These are phyloP conservation scores for Blastomyces parvus DNA, from an alignment of 2,329 filamentous ascomycete species.

Conservation along the genomic window DNA sequence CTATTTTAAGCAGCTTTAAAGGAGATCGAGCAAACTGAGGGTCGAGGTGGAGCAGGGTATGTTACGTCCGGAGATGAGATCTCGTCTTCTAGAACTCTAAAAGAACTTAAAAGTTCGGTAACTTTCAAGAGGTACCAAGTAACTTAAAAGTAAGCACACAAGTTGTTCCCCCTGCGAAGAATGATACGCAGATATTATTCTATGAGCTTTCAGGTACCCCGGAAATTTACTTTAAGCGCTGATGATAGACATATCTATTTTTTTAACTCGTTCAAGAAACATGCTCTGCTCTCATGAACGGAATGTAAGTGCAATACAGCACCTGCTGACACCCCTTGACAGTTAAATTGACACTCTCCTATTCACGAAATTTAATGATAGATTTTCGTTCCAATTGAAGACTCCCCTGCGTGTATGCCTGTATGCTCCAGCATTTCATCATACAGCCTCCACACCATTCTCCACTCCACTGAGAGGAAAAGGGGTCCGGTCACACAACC, in stretches of 20 bases:
- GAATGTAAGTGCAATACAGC: neutral
- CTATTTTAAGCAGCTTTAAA: neutral
- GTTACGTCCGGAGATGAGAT: conserved; percentile 2
- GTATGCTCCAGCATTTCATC: too few relatives aligned
- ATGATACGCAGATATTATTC: neutral
- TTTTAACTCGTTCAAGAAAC: neutral
- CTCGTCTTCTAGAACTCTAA: neutral
- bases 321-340: neutral
- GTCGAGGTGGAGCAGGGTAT: conserved; percentile 1
- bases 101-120: neutral
- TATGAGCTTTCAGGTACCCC: neutral
- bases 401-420: too few relatives aligned
- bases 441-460: too few relatives aligned
- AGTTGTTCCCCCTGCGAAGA: too few relatives aligned
- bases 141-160: neutral
- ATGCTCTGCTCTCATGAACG: neutral
- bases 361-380: neutral
- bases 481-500: neutral
- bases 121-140: neutral
- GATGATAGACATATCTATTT: too few relatives aligned
- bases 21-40: neutral
- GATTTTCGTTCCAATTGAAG: neutral
- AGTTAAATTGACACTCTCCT: neutral
- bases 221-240: neutral
- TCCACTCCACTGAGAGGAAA: neutral